Evolutionary conservation across 768 basidiomycete genomes (phyloP).

Genomic region (Xerocomellus chrysenteron): DNA sequence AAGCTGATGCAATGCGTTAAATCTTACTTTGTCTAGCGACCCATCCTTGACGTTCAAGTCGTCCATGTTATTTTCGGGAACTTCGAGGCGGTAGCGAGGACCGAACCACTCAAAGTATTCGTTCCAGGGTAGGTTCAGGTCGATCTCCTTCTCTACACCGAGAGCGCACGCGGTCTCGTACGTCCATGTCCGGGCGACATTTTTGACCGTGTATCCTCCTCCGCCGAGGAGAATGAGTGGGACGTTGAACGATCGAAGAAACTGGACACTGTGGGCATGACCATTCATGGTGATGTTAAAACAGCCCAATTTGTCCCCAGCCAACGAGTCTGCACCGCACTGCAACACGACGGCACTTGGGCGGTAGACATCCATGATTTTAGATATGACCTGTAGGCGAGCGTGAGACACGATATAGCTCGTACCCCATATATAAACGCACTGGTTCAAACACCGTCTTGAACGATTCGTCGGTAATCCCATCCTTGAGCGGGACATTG

Average conservation of each 20-base stretch:
- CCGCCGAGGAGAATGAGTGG: slow-evolving; percentile 93
- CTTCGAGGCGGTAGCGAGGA: slow-evolving; percentile 90
- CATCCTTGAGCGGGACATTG: slow-evolving; percentile 93
- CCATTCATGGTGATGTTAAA: slow-evolving; percentile 97
- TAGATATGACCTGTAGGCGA: slow-evolving; percentile 64
- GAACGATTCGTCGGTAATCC: slow-evolving; percentile 88
- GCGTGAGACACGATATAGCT: background rate
- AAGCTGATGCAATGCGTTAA: slow-evolving; percentile 53
- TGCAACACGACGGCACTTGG: slow-evolving; percentile 90
- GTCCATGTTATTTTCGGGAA: slow-evolving; percentile 91
- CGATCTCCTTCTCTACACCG: slow-evolving; percentile 77
- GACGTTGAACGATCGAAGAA: slow-evolving; percentile 75
- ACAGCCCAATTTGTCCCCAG: slow-evolving; percentile 93
- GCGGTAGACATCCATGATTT: slow-evolving; percentile 82
- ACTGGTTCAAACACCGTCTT: slow-evolving; percentile 91
- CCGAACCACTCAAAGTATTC: slow-evolving; percentile 98
- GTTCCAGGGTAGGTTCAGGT: slow-evolving; percentile 80
- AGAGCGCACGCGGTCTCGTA: slow-evolving; percentile 95
- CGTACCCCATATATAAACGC: slow-evolving; percentile 25
- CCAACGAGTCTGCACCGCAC: slow-evolving; percentile 93
- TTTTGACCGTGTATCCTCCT: slow-evolving; percentile 96
- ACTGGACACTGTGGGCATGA: slow-evolving; percentile 89
- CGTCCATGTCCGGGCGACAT: slow-evolving; percentile 92
- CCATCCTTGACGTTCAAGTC: slow-evolving; percentile 83
- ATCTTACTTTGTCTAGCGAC: slow-evolving; percentile 80